phyloP scores from a whole-genome alignment of 306 rosid species.

The Prosopis cineraria region DNA sequence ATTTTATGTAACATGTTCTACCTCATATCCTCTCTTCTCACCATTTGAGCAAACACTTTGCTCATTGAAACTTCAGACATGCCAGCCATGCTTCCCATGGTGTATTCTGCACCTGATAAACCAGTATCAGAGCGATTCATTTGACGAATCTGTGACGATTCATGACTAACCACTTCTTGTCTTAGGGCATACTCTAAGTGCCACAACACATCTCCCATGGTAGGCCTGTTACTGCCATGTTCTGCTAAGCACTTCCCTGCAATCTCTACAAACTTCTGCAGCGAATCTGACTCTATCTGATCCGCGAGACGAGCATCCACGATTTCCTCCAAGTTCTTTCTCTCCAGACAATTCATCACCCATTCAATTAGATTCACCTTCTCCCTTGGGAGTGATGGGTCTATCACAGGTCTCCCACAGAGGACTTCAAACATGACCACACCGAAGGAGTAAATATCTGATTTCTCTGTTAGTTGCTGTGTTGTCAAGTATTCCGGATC shows the following conservation, averaged over 20 bases:
- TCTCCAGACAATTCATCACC: constrained; percentile 42
- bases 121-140: constrained; percentile 37
- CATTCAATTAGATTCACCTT: constrained; percentile 60
- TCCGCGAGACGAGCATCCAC: constrained; percentile 47
- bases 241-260: constrained; percentile 65
- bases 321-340: constrained; percentile 46
- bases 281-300: constrained; percentile 46
- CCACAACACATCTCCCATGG: constrained; percentile 78
- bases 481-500: constrained; percentile 73
- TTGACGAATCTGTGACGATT: constrained; percentile 23
- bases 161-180: constrained; percentile 42
- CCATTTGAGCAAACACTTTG: constrained; percentile 75
- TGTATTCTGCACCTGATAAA: constrained; percentile 39
- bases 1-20: constrained; percentile 28
- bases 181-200: constrained; percentile 65
- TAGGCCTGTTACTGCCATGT: constrained; percentile 51
- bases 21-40: constrained; percentile 57
- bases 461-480: constrained; percentile 68
- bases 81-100: constrained; percentile 49
- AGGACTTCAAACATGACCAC: constrained; percentile 76
- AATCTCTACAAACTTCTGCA: constrained; percentile 47
- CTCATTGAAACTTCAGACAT: constrained; percentile 65
- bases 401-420: constrained; percentile 72
- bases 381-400: constrained; percentile 65
- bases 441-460: constrained; percentile 77